These are phyloP conservation scores for Aspergillus niger DNA, from an alignment of 2,329 filamentous ascomycete species.

Conservation along the genomic window DNA sequence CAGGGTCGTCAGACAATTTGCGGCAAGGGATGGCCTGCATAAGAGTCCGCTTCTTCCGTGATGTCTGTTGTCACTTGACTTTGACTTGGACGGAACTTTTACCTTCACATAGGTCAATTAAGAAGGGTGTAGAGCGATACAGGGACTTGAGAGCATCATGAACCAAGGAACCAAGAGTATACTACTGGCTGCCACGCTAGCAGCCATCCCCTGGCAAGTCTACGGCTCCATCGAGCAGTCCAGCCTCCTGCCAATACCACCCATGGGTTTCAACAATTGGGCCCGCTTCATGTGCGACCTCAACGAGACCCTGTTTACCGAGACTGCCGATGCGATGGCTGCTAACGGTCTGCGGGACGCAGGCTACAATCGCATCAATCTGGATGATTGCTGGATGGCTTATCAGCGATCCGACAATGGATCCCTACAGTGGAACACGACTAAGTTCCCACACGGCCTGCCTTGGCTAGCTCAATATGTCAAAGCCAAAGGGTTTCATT, in stretches of 20 bases:
- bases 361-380: conserved; percentile 45
- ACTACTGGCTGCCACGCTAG: neutral
- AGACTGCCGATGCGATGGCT: conserved; percentile 51
- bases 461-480: conserved; percentile 46
- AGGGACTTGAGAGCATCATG: neutral
- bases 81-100: too few species aligned
- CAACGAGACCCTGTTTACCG: conserved; percentile 52
- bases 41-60: neutral
- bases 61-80: neutral
- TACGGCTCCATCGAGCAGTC: conserved; percentile 24
- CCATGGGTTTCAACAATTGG: conserved; percentile 59
- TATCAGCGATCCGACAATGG: conserved; percentile 38
- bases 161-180: neutral
- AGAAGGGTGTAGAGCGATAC: neutral
- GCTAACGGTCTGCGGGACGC: conserved; percentile 44
- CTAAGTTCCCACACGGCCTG: conserved; percentile 48
- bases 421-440: conserved; percentile 46
- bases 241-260: conserved; percentile 41
- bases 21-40: neutral
- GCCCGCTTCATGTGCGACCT: conserved; percentile 51
- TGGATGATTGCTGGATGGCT: conserved; percentile 52
- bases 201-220: neutral
- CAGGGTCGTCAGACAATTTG: neutral
- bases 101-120: too few species aligned
- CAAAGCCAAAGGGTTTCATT: conserved; percentile 43